Base-by-base conservation (phyloP, 148 eudicot genomes). In the Camellia sinensis region DNA sequence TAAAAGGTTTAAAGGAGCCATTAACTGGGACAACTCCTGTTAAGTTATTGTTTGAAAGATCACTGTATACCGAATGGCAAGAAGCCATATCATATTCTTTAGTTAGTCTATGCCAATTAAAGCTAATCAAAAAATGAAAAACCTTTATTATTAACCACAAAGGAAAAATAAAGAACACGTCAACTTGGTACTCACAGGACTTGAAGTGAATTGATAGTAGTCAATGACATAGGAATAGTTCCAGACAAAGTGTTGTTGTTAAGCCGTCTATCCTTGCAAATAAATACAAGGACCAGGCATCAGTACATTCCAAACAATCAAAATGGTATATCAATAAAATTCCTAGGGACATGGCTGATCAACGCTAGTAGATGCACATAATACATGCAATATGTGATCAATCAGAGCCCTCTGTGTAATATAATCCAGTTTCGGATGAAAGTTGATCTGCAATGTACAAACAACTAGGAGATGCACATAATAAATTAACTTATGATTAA, bases 1-100 rank as follows among this genome's bases (percentile, higher is more conserved):
- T 95, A 78, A 95, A 91, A 79, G 86, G 81, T 40, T 85, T 64
- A 82, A 95, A 95, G 69, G 98, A 95, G n/a, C 98, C 97, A 84
- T 91, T 90, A 74, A 85, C 82, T 46, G 93, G 98, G 82, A 90
- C 76, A 22, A 2, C 50, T 79, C 98, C 96, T 56, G 80, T 76
- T 69, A 95, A 84, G 12, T 59, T 41, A 73, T 95, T 95, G 80
- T 75, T 83, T 65, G 98, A 92, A 29, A 95, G 87, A 90, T 95
- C 98, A 79, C 97, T 95, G 90, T 54, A 87, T 78, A 64, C 62
- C 71, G 78, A 57, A 86, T 69, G 13, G 14, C 75, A 67, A 60
- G 74, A 61, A 62, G 45, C 44, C 52, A 65, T 15, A 43, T 74
- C 10, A 54, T 78, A 70, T 52, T 43, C 21, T 76, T 52, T 61